Evolutionary conservation across 2,329 filamentous ascomycete species (phyloP), one percentile per base, ranked within the genome.

Genomic region (Davidsoniella eucalypti): DNA sequence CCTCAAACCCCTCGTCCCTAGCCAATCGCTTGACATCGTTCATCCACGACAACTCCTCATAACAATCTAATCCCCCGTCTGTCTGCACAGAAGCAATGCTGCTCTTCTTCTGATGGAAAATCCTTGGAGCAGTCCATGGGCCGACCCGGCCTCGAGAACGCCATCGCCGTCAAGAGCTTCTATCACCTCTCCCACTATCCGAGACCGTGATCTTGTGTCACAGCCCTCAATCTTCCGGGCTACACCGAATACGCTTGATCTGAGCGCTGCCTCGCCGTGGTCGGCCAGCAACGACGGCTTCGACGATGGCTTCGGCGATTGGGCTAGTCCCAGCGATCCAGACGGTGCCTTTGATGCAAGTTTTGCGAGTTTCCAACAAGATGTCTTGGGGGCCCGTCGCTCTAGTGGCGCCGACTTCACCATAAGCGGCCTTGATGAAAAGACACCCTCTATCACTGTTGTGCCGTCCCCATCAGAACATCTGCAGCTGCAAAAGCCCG

Each of bases 111-210:
- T 39, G 51, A 78, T 78, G 75, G 75, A 78, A 61, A 73, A 78
- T 73, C 74, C 75, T 58, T 78, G 75, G 75, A 71, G 70, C 63
- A 76, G 73, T 57, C 75, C 75, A 63, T 78, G 75, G 75, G 68
- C 70, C 53, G 66, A 65, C 52, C 60, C 44, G 43, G 51, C 47
- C 47, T 53, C 51, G 37, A 43, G 51, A 44, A 44, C 47, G 4
- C 47, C 51, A n/a, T 53, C 51, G 9, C 47, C 51, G 37, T 50
- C 49, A 7, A 18, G 21, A 44, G 23, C 38, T 25, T 29, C 47
- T 23, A 39, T 36, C 7, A 37, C 36, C 10, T 26, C 26, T 36
- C 23, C 47, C 10, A 18, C 38, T 12, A 38, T 18, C 10, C 4
- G 23, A 14, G 16, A 21, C n/a, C 26, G n/a, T 37, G 17, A 37